Base-by-base conservation (phyloP, 2,329 filamentous ascomycete species). In the Fusarium begoniae region DNA sequence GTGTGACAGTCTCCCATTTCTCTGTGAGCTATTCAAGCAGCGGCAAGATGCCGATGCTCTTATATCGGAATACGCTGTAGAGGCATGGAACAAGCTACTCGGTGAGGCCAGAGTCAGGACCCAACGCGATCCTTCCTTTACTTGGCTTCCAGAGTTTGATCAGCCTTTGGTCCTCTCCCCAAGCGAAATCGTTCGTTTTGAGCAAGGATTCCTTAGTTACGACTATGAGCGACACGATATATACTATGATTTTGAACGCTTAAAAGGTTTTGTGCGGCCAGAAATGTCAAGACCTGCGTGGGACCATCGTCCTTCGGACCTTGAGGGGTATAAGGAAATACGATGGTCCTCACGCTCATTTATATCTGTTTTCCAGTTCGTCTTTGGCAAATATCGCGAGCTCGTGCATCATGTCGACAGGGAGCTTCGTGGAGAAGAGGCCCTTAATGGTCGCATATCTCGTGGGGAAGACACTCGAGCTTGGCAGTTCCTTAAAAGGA, bases 201-300 rank as follows among this genome's bases (percentile, higher is more conserved):
- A 38, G 1, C 1, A 7, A 0, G 32, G 32, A 7, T 38, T 38
- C 9, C 7, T 38, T 17, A 3, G 9, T 15, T 54, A 22, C 10
- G 24, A 54, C 5, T 0, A 15, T 17, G 0, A 0, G 0, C 13
- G 35, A 13, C 51, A 54, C 14, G 10, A 26, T 12, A 17, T 54
- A n/a, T 54, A 54, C 35, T 2, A 54, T 7, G 0, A 28, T 9
- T 17, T 26, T 3, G 5, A 1, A 12, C 1, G 5, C 18, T 7
- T 38, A 17, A 1, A 13, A 0, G 35, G 35, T 28, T 5, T 2
- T 2, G 18, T 54, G 5, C 32, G 7, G 18, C 50, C 18, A 54
- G 50, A 22, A 54, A 38, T 54, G n/a, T 53, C 50, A 26, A 53
- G 32, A 22, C 32, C 50, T 15, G 32, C 50, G n/a, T 53, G n/a